Evolutionary conservation across 176 grass and related monocot genomes (phyloP), one percentile per base, ranked within the genome.

Genomic region (Cenchrus americanus): DNA sequence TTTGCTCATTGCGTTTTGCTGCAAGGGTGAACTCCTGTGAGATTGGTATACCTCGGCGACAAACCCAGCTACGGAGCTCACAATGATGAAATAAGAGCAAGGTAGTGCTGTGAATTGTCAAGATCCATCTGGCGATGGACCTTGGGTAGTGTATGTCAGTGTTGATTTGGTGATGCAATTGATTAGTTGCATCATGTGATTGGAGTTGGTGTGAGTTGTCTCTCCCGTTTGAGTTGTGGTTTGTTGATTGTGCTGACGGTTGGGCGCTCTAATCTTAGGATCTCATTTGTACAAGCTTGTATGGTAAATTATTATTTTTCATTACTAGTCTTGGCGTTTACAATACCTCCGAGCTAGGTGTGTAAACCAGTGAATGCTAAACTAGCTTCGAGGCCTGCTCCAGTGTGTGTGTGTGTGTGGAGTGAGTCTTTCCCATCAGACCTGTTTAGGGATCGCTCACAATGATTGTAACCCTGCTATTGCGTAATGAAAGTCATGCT

Each of bases 1-100:
- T 98, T 19, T 98, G 96, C 80, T 98, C 96, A 0, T 82, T 98
- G 41, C 84, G 96, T 14, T 95, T 98, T 85, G 96, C 96, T 27
- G 93, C 96, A 3, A 58, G 96, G 47, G 96, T 98, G 9, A 98
- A 98, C 30, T 87, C 93, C 1, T 98, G 96, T 0, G 96, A 98
- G 68, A 95, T 98, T 7, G 96, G 96, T 8, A 47, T 95, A 63
- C 91, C 96, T 18, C 83, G 96, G 5, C 91, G 96, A 14, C 96
- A 98, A 62, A 93, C 93, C 14, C 91, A 87, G 64, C 32, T 63
- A 67, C 81, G 80, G 18, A 87, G 46, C 78, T 82, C 79, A 9
- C 73, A 62, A 46, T 71, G 55, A 66, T 85, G 66, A 94, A 59
- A 9, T 15, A 24, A 54, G 66, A 37, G 78, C 23, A 21, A 22